Base-by-base conservation (phyloP, 176 grass and related monocot species). In the Triticum turgidum region DNA sequence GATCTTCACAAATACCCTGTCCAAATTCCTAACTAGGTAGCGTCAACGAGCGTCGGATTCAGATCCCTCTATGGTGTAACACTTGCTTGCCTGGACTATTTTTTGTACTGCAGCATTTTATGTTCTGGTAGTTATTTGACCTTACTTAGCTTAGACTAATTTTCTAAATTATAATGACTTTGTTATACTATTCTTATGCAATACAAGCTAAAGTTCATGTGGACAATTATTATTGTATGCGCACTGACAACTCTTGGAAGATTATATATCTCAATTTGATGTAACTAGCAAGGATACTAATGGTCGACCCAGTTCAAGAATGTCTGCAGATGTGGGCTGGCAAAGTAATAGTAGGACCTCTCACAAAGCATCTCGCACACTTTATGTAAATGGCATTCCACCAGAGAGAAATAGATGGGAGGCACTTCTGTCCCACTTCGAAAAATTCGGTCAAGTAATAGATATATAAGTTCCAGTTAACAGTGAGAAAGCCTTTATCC, bases 401-500 rank as follows among this genome's bases (percentile, higher is more conserved):
- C 88, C 90, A 80, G 88, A 96, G 86, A 91, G 84, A 71, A 99
- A 99, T 65, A 89, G 51, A 86, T 87, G 65, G 78, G 89, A 96
- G 17, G 12, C 82, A n/a, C 90, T 99, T 88, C 84, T 99, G 61
- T 89, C 87, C 2, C 97, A 99, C 73, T 99, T 99, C 82, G 83
- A 92, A 81, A 99, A 96, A 85, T 99, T 99, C 59, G 97, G 97
- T 21, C 64, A 86, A 74, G 85, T 99, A 74, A 95, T 96, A 80
- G 94, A 99, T 86, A 99, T 99, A 64, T 90, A 99, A 86, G 94
- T 99, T 88, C 97, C 97, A 84, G 66, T 76, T 9, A 91, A 88
- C 30, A 94, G 90, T 20, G 97, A 99, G 82, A 96, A 94, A 80
- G 97, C 97, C 80, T 99, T 99, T 89, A 92, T 99, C 65, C 97